phyloP scores from a whole-genome alignment of 2,329 filamentous ascomycete genomes.

The Ceratocystis papillata region DNA sequence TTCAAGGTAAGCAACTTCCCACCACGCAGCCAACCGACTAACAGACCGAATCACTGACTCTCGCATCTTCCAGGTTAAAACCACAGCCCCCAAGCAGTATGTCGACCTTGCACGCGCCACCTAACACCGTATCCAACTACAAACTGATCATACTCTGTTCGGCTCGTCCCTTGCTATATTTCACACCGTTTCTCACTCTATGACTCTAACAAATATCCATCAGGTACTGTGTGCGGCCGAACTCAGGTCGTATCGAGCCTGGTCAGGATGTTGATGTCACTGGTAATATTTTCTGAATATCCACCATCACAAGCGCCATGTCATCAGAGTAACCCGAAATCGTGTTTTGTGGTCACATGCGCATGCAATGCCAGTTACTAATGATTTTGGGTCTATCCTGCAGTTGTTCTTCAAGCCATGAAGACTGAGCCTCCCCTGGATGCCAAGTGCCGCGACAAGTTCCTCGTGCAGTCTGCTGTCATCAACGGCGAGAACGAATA shows the following conservation, averaged over 20 bases:
- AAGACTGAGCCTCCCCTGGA: conserved; percentile 82
- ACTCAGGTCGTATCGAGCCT: conserved; percentile 90
- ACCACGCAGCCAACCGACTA: not conserved
- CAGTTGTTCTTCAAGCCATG: conserved; percentile 95
- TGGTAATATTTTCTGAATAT: conserved; percentile 45
- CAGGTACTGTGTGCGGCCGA: conserved; percentile 95
- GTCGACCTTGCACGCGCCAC: conserved; percentile 28
- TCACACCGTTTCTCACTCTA: not conserved
- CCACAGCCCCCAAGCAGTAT: conserved; percentile 96
- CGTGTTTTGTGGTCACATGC: conserved; percentile 24
- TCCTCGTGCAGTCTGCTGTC: conserved; percentile 83
- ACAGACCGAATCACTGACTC: not conserved
- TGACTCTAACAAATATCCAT: conserved; percentile 19
- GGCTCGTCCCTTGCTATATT: conserved; percentile 3
- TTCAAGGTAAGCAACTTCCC: conserved; percentile 49
- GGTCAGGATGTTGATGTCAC: conserved; percentile 85
- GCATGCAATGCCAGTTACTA: conserved; percentile 25
- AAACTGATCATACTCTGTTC: not conserved
- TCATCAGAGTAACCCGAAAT: not conserved
- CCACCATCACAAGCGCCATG: conserved; percentile 5
- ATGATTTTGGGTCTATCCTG: not conserved
- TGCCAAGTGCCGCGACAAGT: conserved; percentile 92
- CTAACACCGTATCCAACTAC: not conserved
- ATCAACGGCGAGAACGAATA: conserved; percentile 78
- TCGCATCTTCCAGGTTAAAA: conserved; percentile 67